phyloP scores from a whole-genome alignment of 1,284 basidiomycete genomes.

The Ceratobasidium sp. region DNA sequence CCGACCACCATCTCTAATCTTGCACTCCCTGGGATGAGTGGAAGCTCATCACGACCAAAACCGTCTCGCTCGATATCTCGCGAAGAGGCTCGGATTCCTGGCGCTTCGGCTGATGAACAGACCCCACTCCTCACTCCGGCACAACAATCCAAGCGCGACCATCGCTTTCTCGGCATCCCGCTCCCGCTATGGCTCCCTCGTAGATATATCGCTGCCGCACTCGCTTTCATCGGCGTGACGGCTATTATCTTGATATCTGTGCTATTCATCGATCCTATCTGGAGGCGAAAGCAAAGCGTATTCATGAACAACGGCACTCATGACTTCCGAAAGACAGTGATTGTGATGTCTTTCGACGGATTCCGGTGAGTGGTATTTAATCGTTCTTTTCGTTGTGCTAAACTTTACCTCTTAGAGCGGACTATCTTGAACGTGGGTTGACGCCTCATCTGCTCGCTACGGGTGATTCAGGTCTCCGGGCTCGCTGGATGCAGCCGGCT shows the following conservation, averaged over 20 bases:
- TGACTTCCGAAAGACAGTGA: constrained; percentile 80
- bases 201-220: constrained; percentile 26
- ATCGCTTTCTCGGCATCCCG: constrained; percentile 25
- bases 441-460: constrained; percentile 85
- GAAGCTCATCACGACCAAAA: not conserved
- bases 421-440: constrained; percentile 83
- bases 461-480: constrained; percentile 82
- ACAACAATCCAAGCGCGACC: constrained; percentile 7
- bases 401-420: constrained; percentile 68
- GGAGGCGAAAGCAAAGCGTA: constrained; percentile 28
- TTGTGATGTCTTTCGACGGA: constrained; percentile 90
- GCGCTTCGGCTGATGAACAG: not conserved
- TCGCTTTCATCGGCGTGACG: constrained; percentile 23
- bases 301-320: constrained; percentile 74
- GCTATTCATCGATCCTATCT: constrained; percentile 38
- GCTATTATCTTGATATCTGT: constrained; percentile 15
- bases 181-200: constrained; percentile 37
- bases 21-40: not conserved
- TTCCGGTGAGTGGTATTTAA: constrained; percentile 67
- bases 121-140: constrained; percentile 27
- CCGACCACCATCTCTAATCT: constrained; percentile 3
- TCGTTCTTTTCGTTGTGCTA: not conserved
- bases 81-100: not conserved
- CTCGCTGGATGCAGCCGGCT: constrained; percentile 85
- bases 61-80: not conserved